Evolutionary conservation across 2,329 filamentous ascomycete genomes (phyloP).

Genomic region (Pseudogymnoascus sp.): DNA sequence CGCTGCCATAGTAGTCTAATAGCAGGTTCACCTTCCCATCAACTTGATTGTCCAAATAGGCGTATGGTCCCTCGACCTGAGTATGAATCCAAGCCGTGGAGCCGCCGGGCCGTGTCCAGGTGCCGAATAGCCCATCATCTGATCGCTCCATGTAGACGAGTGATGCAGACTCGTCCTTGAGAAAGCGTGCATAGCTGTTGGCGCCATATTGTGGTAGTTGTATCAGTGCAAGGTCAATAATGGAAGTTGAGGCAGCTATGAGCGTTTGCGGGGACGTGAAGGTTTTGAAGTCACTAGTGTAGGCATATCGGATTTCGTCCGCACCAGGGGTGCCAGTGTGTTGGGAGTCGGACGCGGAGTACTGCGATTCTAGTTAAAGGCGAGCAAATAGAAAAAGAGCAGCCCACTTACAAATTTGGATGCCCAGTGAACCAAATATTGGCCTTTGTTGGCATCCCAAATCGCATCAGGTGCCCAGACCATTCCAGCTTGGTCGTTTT

Average conservation of each 20-base stretch:
- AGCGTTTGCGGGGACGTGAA: slow-evolving; percentile 44
- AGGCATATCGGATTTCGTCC: slow-evolving; percentile 44
- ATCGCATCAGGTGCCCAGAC: slow-evolving; percentile 51
- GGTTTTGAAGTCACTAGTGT: slow-evolving; percentile 47
- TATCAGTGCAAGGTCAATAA: slow-evolving; percentile 52
- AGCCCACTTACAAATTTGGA: slow-evolving; percentile 37
- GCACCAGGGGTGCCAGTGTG: slow-evolving; percentile 42
- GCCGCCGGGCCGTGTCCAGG: slow-evolving; percentile 43
- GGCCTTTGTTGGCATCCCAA: slow-evolving; percentile 39
- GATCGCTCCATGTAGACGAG: slow-evolving; percentile 45
- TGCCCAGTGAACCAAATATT: slow-evolving; percentile 42
- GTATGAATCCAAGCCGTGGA: slow-evolving; percentile 35
- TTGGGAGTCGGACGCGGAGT: slow-evolving; percentile 37
- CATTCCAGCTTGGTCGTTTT: slow-evolving; percentile 48
- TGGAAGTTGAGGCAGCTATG: slow-evolving; percentile 40
- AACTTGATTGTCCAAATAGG: slow-evolving; percentile 37
- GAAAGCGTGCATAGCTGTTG: slow-evolving; percentile 43
- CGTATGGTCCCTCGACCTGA: slow-evolving; percentile 39
- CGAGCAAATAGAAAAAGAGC: neutral
- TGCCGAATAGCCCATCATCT: slow-evolving; percentile 42
- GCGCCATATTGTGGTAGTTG: slow-evolving; percentile 29
- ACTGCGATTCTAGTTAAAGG: slow-evolving; percentile 28
- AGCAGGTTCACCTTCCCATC: slow-evolving; percentile 38
- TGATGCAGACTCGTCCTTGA: slow-evolving; percentile 47
- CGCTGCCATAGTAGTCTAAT: slow-evolving; percentile 41